Evolutionary conservation across 495 filamentous ascomycete genomes (phyloP).

Genomic region (Arthonia radiata): DNA sequence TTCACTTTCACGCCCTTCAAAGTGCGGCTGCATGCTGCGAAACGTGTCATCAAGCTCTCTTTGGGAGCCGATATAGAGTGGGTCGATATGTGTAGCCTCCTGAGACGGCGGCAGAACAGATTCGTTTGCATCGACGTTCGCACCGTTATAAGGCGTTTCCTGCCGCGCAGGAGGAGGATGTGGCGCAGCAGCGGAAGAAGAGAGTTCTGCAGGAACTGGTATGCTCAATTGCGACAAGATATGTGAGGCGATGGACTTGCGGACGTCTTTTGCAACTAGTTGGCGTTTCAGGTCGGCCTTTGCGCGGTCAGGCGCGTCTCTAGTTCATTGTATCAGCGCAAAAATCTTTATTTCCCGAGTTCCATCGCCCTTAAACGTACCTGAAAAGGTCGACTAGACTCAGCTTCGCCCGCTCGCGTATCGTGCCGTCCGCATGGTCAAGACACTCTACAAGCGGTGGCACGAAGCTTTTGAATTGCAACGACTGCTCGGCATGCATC

Average conservation of each 20-base stretch:
- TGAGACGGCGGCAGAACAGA: constrained; percentile 24
- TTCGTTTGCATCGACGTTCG: neutral
- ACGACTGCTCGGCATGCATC: constrained; percentile 52
- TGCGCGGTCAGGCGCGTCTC: constrained; percentile 53
- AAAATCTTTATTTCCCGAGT: neutral
- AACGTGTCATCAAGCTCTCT: constrained; percentile 69
- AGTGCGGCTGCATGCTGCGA: constrained; percentile 49
- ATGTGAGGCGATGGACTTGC: constrained; percentile 56
- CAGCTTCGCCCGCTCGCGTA: constrained; percentile 59
- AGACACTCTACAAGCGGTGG: constrained; percentile 59
- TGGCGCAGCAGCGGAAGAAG: constrained; percentile 14
- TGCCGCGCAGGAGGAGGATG: neutral
- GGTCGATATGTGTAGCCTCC: constrained; percentile 46
- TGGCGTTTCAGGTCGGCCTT: constrained; percentile 75
- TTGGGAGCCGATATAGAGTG: constrained; percentile 52
- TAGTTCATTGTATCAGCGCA: constrained; percentile 10
- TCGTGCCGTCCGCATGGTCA: constrained; percentile 68
- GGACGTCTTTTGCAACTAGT: constrained; percentile 49
- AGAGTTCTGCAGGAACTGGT: constrained; percentile 21
- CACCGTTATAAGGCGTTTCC: neutral
- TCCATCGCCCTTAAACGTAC: constrained; percentile 30
- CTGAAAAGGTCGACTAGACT: constrained; percentile 66
- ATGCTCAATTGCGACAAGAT: constrained; percentile 51
- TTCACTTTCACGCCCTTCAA: constrained; percentile 79
- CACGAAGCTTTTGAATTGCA: constrained; percentile 64